Conservation (phyloP, 2,329 filamentous ascomycete genomes). For the Aspergillus sp. region DNA sequence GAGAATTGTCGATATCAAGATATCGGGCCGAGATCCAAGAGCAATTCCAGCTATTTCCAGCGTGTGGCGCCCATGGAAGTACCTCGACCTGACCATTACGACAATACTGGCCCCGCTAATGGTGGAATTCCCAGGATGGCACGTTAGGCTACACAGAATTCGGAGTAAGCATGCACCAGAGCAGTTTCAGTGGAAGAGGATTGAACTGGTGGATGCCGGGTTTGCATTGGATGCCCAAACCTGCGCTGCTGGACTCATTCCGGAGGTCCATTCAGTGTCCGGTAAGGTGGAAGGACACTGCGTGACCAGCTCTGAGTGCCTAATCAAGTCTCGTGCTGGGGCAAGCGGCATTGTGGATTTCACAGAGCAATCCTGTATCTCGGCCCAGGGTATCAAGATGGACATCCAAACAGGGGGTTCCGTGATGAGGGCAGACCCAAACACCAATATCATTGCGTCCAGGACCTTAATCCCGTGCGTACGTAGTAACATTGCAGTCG, state of each 20-base stretch:
- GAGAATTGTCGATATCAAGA: not conserved
- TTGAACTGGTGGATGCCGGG: slow-evolving; percentile 5
- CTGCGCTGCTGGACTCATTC: not conserved
- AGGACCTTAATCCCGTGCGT: slow-evolving; percentile 8
- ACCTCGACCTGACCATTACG: slow-evolving; percentile 10
- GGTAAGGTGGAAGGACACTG: not conserved
- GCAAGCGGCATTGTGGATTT: not conserved
- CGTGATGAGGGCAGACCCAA: slow-evolving; percentile 7
- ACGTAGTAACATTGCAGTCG: not conserved
- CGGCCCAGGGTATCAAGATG: not conserved
- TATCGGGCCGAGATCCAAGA: not conserved
- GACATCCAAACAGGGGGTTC: not conserved
- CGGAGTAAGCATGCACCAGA: not conserved
- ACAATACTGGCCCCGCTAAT: slow-evolving; percentile 15
- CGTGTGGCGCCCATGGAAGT: slow-evolving; percentile 19
- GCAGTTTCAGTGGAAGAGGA: not conserved
- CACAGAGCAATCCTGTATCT: not conserved
- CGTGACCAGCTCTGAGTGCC: not conserved
- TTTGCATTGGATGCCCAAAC: slow-evolving; percentile 7
- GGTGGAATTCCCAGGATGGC: slow-evolving; percentile 19
- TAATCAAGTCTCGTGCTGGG: not conserved
- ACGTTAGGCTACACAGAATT: slow-evolving; percentile 17
- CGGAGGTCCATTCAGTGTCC: not conserved
- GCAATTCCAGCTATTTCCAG: not conserved
- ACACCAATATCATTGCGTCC: slow-evolving; percentile 9